phyloP scores from a whole-genome alignment of 495 filamentous ascomycete genomes.

The Aspergillus carlsbadensis region DNA sequence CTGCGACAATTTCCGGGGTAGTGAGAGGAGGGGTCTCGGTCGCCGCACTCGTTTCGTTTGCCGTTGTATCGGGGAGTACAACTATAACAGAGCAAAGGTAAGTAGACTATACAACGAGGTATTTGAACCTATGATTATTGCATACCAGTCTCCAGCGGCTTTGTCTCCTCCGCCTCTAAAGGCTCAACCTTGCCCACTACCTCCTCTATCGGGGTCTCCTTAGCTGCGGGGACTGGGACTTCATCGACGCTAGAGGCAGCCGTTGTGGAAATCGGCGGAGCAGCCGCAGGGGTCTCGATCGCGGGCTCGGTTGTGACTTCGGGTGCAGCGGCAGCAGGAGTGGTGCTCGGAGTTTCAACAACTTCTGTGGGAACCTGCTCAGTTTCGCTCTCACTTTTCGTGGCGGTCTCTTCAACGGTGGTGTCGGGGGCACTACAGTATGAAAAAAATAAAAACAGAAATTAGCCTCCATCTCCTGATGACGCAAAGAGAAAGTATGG shows the following conservation, averaged over 20 bases:
- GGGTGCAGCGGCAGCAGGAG: conserved; percentile 23
- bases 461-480: conserved; percentile 2
- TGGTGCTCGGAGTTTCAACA: conserved; percentile 24
- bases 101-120: not conserved
- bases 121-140: conserved; percentile 5
- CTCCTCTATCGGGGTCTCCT: conserved; percentile 24
- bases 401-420: conserved; percentile 40
- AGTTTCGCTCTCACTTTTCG: conserved; percentile 32
- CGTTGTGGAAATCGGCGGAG: conserved; percentile 19
- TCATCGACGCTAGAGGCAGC: conserved; percentile 21
- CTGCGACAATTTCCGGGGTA: conserved; percentile 14
- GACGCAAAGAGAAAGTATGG: conserved; percentile 7
- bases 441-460: not conserved
- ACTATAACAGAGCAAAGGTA: conserved; percentile 9
- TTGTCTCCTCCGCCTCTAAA: conserved; percentile 24
- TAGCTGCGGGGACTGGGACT: not conserved
- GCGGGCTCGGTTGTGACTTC: conserved; percentile 20
- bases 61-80: conserved; percentile 22
- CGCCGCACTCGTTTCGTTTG: conserved; percentile 15
- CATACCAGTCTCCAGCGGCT: conserved; percentile 17
- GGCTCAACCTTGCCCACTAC: conserved; percentile 32
- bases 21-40: not conserved
- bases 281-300: conserved; percentile 20
- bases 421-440: conserved; percentile 32
- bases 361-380: conserved; percentile 27